Evolutionary conservation across 2,329 filamentous ascomycete species (phyloP).

Genomic region (Trichoderma oligosporum): DNA sequence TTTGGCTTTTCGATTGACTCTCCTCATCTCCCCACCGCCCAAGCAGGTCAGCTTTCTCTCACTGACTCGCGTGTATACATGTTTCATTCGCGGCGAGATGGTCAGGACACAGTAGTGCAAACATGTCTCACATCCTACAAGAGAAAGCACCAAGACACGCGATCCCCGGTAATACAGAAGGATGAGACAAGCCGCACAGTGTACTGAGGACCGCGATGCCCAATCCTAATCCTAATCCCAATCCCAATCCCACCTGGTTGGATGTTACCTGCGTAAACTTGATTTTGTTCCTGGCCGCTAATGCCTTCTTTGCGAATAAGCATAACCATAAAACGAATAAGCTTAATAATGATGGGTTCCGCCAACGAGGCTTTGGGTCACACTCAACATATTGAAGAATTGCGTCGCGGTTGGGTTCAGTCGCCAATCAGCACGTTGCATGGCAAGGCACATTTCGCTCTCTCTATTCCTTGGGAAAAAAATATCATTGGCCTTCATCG

Average conservation of each 20-base stretch:
- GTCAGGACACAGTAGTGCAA: background rate
- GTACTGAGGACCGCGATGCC: background rate
- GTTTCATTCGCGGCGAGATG: background rate
- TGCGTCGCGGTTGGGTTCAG: too few relatives aligned
- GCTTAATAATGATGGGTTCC: too few relatives aligned
- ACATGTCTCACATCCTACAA: background rate
- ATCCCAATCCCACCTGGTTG: background rate
- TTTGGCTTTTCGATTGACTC: too few relatives aligned
- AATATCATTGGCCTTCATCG: too few relatives aligned
- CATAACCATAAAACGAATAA: background rate
- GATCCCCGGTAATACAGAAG: background rate
- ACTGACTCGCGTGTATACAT: background rate
- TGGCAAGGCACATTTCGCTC: background rate
- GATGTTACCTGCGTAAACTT: background rate
- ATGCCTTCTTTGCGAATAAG: background rate
- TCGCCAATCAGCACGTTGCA: background rate
- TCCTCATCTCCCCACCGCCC: background rate
- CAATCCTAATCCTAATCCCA: background rate
- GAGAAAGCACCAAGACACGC: background rate
- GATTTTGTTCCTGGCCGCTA: background rate
- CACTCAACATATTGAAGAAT: too few relatives aligned
- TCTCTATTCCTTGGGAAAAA: background rate
- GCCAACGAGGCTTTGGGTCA: background rate
- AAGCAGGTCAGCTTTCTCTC: background rate
- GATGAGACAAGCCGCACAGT: background rate